Percentiles rank a stretch among this genome's conserved stretches.
phyloP scores from a whole-genome alignment of 2,329 filamentous ascomycete species.

The Penicillium sp. region DNA sequence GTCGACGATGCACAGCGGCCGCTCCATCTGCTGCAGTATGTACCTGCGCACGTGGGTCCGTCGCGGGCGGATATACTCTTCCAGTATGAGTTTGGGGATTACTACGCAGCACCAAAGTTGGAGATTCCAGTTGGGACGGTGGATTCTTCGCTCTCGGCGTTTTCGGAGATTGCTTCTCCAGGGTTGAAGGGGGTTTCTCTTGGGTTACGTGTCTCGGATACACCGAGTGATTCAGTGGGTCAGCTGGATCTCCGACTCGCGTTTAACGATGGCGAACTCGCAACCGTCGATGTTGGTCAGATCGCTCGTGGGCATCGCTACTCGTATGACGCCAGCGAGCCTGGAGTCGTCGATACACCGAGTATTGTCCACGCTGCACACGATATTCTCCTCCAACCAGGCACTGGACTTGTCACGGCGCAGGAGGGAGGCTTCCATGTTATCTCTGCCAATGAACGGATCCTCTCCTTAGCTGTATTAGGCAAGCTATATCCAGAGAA shows the following conservation, averaged over 20 bases:
- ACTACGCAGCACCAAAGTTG: slow-evolving; percentile 26
- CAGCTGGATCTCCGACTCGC: slow-evolving; percentile 21
- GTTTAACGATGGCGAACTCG: slow-evolving; percentile 15
- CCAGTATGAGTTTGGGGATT: slow-evolving; percentile 27
- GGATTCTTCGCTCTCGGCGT: background rate
- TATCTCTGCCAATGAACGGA: slow-evolving; percentile 17
- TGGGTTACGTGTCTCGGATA: background rate
- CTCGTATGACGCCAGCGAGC: slow-evolving; percentile 18
- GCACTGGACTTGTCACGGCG: slow-evolving; percentile 14
- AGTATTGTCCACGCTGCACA: background rate
- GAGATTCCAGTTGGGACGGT: slow-evolving; percentile 20
- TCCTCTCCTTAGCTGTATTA: slow-evolving; percentile 26
- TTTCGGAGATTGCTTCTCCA: background rate
- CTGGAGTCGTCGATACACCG: background rate
- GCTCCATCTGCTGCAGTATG: slow-evolving; percentile 29
- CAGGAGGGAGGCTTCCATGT: slow-evolving; percentile 27
- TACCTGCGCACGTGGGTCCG: slow-evolving; percentile 23
- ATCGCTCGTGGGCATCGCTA: slow-evolving; percentile 30
- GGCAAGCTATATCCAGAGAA: slow-evolving; percentile 33
- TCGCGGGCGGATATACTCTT: slow-evolving; percentile 19
- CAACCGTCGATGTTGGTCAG: slow-evolving; percentile 28
- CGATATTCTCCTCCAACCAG: background rate
- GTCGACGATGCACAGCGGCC: slow-evolving; percentile 15
- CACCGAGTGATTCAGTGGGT: background rate
- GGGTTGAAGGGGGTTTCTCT: background rate